These are phyloP conservation scores for Aspergillus sparsus DNA, from an alignment of 495 filamentous ascomycete genomes.

Conservation along the genomic window DNA sequence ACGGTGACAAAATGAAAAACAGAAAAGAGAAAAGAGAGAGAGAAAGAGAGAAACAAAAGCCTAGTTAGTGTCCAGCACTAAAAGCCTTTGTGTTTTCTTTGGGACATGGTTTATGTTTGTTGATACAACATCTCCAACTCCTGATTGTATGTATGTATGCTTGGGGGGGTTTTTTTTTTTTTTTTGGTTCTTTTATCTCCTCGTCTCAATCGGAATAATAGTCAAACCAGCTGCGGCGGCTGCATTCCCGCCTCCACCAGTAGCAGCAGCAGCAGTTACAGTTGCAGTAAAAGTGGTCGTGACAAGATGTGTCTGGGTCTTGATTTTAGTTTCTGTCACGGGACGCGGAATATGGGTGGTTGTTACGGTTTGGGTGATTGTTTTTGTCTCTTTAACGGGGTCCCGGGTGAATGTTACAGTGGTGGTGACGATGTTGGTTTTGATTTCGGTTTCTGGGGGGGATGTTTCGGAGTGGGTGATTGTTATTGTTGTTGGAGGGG, in stretches of 20 bases:
- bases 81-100: too few relatives aligned
- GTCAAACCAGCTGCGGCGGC: neutral
- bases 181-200: neutral
- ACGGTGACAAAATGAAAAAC: too few relatives aligned
- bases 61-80: too few relatives aligned
- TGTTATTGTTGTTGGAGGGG: neutral
- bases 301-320: neutral
- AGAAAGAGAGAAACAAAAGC: too few relatives aligned
- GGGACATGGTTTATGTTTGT: neutral
- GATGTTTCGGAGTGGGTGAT: neutral
- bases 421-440: neutral
- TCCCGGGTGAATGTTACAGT: constrained; percentile 1
- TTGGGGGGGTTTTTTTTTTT: too few relatives aligned
- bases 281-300: constrained; percentile 25
- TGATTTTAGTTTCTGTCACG: too few relatives aligned
- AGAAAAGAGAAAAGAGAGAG: too few relatives aligned
- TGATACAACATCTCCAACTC: neutral
- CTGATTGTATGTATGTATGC: too few relatives aligned
- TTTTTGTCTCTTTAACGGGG: constrained; percentile 16
- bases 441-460: neutral
- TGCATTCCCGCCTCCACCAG: neutral
- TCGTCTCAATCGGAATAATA: neutral
- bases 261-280: constrained; percentile 12
- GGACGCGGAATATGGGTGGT: too few relatives aligned
- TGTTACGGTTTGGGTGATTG: constrained; percentile 1